Conservation (phyloP, 2,329 filamentous ascomycete species). For the Zymoseptoria tritici region DNA sequence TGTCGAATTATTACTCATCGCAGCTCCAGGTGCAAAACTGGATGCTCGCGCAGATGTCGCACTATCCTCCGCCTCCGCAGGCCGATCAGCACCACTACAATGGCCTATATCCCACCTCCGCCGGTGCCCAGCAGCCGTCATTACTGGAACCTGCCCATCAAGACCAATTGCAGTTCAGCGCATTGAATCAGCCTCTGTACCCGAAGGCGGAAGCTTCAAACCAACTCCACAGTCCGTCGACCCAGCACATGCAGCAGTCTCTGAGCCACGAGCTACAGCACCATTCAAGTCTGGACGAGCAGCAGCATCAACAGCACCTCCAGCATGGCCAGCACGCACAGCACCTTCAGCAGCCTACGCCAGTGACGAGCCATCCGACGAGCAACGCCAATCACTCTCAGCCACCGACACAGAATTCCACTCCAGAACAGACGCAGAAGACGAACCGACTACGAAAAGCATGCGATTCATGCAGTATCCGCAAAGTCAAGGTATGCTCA, state of each 20-base stretch:
- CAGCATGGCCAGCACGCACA: constrained; percentile 19
- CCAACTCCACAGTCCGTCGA: constrained; percentile 18
- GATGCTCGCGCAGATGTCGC: constrained; percentile 32
- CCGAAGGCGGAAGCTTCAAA: constrained; percentile 28
- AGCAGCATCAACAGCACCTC: constrained; percentile 22
- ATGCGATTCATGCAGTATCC: constrained; percentile 34
- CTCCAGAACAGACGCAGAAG: constrained; percentile 25
- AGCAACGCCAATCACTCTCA: constrained; percentile 18
- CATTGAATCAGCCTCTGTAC: constrained; percentile 28
- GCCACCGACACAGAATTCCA: constrained; percentile 15
- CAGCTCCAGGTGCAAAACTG: constrained; percentile 29
- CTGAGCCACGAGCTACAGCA: constrained; percentile 25
- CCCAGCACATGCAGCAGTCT: constrained; percentile 26
- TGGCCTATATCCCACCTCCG: constrained; percentile 24
- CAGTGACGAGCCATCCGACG: constrained; percentile 19
- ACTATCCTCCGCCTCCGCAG: constrained; percentile 30
- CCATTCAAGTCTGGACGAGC: constrained; percentile 23
- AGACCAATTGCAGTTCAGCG: constrained; percentile 28
- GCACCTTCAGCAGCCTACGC: constrained; percentile 21
- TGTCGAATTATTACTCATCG: constrained; percentile 28
- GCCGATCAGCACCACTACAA: constrained; percentile 31
- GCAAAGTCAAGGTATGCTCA: constrained; percentile 32
- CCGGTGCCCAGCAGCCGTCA: constrained; percentile 27
- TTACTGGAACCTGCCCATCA: constrained; percentile 28
- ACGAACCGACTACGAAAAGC: constrained; percentile 34